Conservation (phyloP, 1,284 basidiomycete genomes). For the Omphalotus olearius region DNA sequence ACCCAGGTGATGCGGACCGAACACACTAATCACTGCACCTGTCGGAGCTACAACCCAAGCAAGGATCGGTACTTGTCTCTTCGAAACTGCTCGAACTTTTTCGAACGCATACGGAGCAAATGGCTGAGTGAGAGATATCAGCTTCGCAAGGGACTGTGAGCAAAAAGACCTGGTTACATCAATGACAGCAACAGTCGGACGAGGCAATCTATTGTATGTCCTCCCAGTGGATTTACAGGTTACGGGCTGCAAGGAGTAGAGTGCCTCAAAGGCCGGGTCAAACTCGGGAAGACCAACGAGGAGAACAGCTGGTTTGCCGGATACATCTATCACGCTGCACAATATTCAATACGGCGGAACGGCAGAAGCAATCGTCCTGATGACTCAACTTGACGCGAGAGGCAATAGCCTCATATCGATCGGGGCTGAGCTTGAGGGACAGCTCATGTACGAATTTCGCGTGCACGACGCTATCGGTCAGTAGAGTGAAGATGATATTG, state of each 20-base stretch:
- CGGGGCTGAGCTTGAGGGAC: not conserved
- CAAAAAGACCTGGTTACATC: conserved; percentile 1
- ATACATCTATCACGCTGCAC: conserved; percentile 2
- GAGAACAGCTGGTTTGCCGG: not conserved
- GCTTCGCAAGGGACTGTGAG: not conserved
- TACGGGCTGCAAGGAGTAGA: not conserved
- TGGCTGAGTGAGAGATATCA: not conserved
- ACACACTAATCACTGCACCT: not conserved
- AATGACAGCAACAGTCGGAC: conserved; percentile 2
- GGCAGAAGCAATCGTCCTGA: not conserved
- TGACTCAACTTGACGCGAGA: conserved; percentile 6
- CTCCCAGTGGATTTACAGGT: not conserved
- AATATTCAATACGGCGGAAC: not conserved
- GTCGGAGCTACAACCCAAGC: not conserved
- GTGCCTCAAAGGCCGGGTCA: not conserved
- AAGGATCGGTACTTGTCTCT: not conserved
- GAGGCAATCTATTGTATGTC: not conserved
- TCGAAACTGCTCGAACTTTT: not conserved
- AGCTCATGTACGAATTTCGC: conserved; percentile 1
- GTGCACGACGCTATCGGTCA: not conserved
- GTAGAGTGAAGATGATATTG: not conserved
- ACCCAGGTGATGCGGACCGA: conserved; percentile 1
- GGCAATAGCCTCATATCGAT: not conserved
- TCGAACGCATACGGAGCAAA: not conserved
- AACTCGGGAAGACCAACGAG: not conserved